These are phyloP conservation scores for Cyathus striatus DNA, from an alignment of 768 basidiomycete species.

Conservation along the genomic window DNA sequence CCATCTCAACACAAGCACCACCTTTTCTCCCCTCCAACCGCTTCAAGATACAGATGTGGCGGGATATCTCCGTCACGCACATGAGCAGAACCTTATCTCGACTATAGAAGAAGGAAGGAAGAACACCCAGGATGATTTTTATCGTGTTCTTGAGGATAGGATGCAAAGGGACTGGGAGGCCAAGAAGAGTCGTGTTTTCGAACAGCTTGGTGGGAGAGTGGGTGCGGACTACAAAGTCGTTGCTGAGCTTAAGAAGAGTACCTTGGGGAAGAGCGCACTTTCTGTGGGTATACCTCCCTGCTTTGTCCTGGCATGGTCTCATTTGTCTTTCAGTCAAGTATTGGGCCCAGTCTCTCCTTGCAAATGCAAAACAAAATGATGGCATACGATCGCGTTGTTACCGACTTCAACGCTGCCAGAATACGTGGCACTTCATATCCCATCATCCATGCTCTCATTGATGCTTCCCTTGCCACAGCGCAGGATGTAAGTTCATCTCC, in stretches of 20 bases:
- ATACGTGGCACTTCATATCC: constrained; percentile 71
- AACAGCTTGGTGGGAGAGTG: constrained; percentile 76
- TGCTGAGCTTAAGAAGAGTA: constrained; percentile 57
- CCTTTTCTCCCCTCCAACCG: constrained; percentile 86
- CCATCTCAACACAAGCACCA: constrained; percentile 73
- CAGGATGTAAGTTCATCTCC: constrained; percentile 42
- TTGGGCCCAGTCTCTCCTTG: constrained; percentile 52
- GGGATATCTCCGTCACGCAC: constrained; percentile 91
- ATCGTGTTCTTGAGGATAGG: constrained; percentile 71
- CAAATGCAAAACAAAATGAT: constrained; percentile 96
- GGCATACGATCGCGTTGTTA: constrained; percentile 83
- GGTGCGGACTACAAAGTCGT: constrained; percentile 50
- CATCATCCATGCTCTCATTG: constrained; percentile 65
- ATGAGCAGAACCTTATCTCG: constrained; percentile 91
- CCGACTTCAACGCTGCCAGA: constrained; percentile 71
- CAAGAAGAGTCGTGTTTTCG: constrained; percentile 85
- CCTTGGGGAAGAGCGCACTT: constrained; percentile 51
- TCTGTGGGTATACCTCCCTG: constrained; percentile 32
- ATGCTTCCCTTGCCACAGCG: constrained; percentile 57
- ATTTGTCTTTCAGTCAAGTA: constrained; percentile 19
- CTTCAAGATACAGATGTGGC: constrained; percentile 92
- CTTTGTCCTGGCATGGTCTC: neutral
- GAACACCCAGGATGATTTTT: constrained; percentile 83
- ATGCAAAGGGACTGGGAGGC: constrained; percentile 83
- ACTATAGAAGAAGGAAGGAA: constrained; percentile 88